Conservation (phyloP, 2,329 filamentous ascomycete genomes). For the Berkeleyomyces rouxiae region DNA sequence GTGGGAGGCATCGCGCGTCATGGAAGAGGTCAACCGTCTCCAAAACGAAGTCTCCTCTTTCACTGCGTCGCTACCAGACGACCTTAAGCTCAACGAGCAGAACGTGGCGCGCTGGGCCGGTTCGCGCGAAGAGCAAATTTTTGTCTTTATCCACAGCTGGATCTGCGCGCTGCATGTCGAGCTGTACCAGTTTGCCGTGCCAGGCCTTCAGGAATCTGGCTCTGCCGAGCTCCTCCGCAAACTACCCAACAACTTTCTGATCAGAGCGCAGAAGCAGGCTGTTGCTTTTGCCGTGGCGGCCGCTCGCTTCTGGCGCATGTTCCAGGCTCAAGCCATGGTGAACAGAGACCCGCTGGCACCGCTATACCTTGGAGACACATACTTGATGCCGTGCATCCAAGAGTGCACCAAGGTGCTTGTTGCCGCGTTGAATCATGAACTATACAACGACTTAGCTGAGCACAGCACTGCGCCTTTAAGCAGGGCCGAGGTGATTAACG, state of each 20-base stretch:
- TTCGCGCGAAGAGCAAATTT: conserved; percentile 21
- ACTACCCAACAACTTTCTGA: conserved; percentile 23
- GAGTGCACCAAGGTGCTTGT: conserved; percentile 20
- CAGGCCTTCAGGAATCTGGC: conserved; percentile 21
- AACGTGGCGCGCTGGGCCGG: conserved; percentile 21
- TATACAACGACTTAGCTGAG: conserved; percentile 22
- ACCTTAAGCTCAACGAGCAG: conserved; percentile 22
- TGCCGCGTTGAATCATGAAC: conserved; percentile 21
- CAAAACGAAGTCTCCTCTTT: conserved; percentile 24
- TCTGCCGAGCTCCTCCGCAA: conserved; percentile 21
- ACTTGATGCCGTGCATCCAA: conserved; percentile 15
- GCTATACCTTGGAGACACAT: conserved; percentile 12
- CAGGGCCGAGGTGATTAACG: conserved; percentile 20
- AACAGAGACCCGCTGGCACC: conserved; percentile 17
- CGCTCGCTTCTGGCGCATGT: conserved; percentile 23
- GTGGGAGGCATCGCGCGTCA: conserved; percentile 23
- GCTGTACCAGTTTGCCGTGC: conserved; percentile 25
- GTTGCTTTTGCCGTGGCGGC: conserved; percentile 24
- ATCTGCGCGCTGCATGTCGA: conserved; percentile 24
- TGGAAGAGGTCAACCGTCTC: conserved; percentile 23
- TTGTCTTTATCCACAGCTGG: conserved; percentile 24
- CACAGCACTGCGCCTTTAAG: conserved; percentile 24
- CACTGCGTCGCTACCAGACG: conserved; percentile 21
- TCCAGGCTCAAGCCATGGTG: conserved; percentile 19
- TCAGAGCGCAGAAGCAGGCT: conserved; percentile 24